These are phyloP conservation scores for Chaetomium sp. DNA, from an alignment of 2,329 filamentous ascomycete species.

Conservation along the genomic window DNA sequence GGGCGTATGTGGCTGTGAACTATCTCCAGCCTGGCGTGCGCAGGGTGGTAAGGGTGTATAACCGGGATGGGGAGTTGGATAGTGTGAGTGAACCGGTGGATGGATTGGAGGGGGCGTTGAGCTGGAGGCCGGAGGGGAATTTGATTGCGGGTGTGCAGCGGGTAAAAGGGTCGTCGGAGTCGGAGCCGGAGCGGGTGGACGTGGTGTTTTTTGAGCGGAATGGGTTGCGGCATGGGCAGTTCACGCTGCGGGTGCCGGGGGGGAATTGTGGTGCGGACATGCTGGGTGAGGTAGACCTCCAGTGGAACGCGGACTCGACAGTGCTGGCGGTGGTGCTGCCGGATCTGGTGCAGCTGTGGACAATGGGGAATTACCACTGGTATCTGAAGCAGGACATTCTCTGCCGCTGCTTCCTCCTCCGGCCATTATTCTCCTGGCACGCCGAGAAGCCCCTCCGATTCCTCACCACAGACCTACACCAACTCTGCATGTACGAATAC, in stretches of 20 bases:
- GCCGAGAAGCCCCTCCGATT: conserved; percentile 66
- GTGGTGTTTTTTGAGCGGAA: conserved; percentile 96
- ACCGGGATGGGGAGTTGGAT: conserved; percentile 81
- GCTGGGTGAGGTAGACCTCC: conserved; percentile 41
- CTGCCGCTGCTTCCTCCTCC: conserved; percentile 29
- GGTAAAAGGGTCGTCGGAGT: conserved; percentile 30
- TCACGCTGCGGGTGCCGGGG: conserved; percentile 56
- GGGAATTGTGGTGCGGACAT: conserved; percentile 5
- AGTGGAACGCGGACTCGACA: conserved; percentile 90
- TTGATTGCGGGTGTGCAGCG: conserved; percentile 82
- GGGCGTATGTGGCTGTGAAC: conserved; percentile 83
- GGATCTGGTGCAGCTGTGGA: conserved; percentile 85
- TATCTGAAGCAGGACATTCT: conserved; percentile 88
- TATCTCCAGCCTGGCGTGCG: conserved; percentile 62
- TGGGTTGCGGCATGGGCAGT: conserved; percentile 92
- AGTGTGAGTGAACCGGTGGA: conserved; percentile 94
- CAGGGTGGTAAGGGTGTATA: conserved; percentile 82
- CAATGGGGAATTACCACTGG: conserved; percentile 95
- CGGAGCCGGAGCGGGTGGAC: conserved; percentile 53
- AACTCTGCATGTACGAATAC: conserved; percentile 57
- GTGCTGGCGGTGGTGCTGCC: conserved; percentile 75
- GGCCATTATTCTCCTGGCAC: conserved; percentile 62
- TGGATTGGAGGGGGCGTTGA: conserved; percentile 76
- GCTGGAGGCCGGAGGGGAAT: conserved; percentile 88
- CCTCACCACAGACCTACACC: conserved; percentile 29